A percentile compares a stretch with the other conserved stretches of the same genome.
phyloP scores from a whole-genome alignment of 768 basidiomycete genomes.

The Leccinum incarnatum region DNA sequence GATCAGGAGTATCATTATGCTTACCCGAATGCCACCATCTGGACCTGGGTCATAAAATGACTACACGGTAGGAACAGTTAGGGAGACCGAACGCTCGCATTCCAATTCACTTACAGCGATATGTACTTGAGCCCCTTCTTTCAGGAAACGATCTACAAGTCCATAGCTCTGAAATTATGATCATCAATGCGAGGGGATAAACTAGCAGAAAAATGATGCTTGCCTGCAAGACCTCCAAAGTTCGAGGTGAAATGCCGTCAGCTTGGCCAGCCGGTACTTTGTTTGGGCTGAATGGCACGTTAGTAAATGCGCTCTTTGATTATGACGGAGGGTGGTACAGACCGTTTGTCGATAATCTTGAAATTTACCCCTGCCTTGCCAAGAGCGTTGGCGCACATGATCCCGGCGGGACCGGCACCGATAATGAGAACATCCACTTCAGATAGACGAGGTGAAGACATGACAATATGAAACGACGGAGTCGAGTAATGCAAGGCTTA shows the following conservation, averaged over 20 bases:
- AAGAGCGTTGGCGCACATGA: conserved; percentile 44
- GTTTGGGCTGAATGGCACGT: conserved; percentile 9
- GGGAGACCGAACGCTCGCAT: background rate
- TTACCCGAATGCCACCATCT: conserved; percentile 59
- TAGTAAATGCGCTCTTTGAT: background rate
- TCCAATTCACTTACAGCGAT: conserved; percentile 48
- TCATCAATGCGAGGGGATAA: background rate
- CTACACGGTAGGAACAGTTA: conserved; percentile 33
- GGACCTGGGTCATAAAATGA: conserved; percentile 72
- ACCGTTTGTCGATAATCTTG: conserved; percentile 42
- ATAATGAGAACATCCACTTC: conserved; percentile 41
- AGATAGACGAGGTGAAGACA: conserved; percentile 21
- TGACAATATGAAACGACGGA: conserved; percentile 2
- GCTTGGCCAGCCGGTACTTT: conserved; percentile 28
- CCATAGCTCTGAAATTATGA: conserved; percentile 61
- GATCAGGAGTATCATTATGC: background rate
- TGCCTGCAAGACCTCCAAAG: conserved; percentile 47
- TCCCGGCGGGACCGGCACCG: conserved; percentile 43
- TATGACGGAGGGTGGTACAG: background rate
- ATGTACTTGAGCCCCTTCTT: conserved; percentile 63
- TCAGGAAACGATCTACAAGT: conserved; percentile 57
- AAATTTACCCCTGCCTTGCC: conserved; percentile 37
- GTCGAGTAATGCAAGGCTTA: background rate
- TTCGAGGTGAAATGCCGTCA: conserved; percentile 27
- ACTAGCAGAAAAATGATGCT: background rate